These are phyloP conservation scores for Suillus americanus DNA, from an alignment of 768 basidiomycete species.

Conservation along the genomic window DNA sequence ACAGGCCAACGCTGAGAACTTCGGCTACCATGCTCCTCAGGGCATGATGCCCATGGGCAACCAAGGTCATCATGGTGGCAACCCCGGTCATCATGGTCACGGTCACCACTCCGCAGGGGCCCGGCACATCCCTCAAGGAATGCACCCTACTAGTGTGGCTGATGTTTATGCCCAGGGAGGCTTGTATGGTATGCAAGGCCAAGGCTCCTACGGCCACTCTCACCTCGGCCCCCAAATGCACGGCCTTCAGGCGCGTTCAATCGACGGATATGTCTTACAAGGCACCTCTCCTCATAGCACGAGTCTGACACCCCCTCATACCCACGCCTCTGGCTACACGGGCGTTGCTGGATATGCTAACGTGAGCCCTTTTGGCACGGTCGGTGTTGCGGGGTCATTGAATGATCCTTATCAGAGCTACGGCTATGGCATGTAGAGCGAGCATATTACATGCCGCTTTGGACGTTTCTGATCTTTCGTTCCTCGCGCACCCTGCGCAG, in stretches of 20 bases:
- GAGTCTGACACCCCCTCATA: conserved; percentile 56
- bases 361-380: conserved; percentile 50
- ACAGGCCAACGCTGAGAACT: conserved; percentile 68
- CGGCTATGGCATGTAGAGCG: conserved; percentile 75
- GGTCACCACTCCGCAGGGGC: conserved; percentile 39
- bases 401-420: conserved; percentile 80
- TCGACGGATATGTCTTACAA: conserved; percentile 82
- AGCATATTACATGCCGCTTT: conserved; percentile 10
- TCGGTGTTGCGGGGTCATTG: conserved; percentile 51
- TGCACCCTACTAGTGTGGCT: conserved; percentile 54
- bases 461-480: conserved; percentile 28
- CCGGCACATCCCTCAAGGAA: conserved; percentile 57
- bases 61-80: conserved; percentile 25
- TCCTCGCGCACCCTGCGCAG: conserved; percentile 15
- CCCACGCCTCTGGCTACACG: conserved; percentile 55
- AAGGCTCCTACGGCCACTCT: conserved; percentile 57
- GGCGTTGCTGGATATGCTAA: conserved; percentile 52
- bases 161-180: conserved; percentile 69
- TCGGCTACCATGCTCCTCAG: conserved; percentile 60
- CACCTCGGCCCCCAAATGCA: conserved; percentile 59
- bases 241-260: conserved; percentile 64
- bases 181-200: conserved; percentile 59
- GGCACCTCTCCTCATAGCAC: conserved; percentile 67
- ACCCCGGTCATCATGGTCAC: conserved; percentile 38
- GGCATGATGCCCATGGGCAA: conserved; percentile 58